Evolutionary conservation across 1,284 basidiomycete species (phyloP), one percentile per base, ranked within the genome.

Genomic region (Ceratobasidium theobromae): DNA sequence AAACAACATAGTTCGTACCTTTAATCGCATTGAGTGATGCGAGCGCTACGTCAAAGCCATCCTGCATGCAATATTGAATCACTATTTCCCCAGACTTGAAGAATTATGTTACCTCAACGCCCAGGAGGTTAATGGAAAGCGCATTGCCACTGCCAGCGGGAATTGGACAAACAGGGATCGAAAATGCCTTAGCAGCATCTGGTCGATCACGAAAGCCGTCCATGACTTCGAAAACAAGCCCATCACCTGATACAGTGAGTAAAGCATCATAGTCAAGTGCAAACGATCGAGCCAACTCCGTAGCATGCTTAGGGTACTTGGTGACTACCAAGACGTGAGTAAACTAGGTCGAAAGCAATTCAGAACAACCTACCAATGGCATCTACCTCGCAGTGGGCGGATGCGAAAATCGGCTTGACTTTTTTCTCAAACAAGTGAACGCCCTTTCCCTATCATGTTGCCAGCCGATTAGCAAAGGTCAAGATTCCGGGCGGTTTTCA

Each of bases 101-200:
- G 38, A 35, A 23, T 52, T 25, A 18, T 21, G 60, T n/a, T 69
- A 87, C 87, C 75, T 85, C 75, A n/a, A 82, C 69, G 30, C 89
- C 90, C 25, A 92, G 75, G 12, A 93, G 74, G 72, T 92, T 94
- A 55, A 94, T 75, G 6, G 85, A 82, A n/a, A 89, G 76, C 1
- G 86, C 93, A 71, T 95, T 95, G 4, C 88, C 93, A 35, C 86
- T 88, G 45, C 95, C 96, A 9, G 91, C 88, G 1, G 97, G 94
- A 70, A 99, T 88, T 0, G 92, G 93, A 0, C 86, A 87, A 25
- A 98, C 77, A 0, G 95, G 93, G 45, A 87, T 86, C 43, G 64
- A 40, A 51, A 98, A 84, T 0, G 93, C 95, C 49, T 80, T 80
- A 18, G 78, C 76, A 0, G 91, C 88, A 58, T 91, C 83, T 8